phyloP scores from a whole-genome alignment of 495 filamentous ascomycete genomes.

The Neurospora sp. region DNA sequence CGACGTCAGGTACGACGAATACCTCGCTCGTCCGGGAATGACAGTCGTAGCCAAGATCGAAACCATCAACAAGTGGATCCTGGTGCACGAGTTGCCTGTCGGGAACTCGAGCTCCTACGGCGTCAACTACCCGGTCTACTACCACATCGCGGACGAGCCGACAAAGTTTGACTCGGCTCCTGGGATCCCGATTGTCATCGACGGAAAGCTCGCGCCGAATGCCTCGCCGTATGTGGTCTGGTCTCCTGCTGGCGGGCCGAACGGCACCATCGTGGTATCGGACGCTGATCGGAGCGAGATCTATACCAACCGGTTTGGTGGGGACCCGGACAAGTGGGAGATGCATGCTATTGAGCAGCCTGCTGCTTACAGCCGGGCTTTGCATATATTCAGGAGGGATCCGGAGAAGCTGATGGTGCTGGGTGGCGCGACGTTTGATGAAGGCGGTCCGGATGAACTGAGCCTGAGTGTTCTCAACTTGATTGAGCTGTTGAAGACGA shows the following conservation, averaged over 20 bases:
- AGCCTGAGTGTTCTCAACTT: neutral
- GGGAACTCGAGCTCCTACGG: slow-evolving; percentile 21
- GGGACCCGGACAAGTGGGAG: slow-evolving; percentile 44
- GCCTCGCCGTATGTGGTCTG: slow-evolving; percentile 47
- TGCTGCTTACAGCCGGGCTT: slow-evolving; percentile 37
- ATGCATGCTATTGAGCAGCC: slow-evolving; percentile 35
- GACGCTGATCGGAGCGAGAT: slow-evolving; percentile 36
- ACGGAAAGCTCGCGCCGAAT: slow-evolving; percentile 40
- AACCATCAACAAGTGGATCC: slow-evolving; percentile 19
- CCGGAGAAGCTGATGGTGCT: slow-evolving; percentile 27
- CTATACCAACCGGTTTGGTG: slow-evolving; percentile 50
- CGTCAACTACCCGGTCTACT: slow-evolving; percentile 42
- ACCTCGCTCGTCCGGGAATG: slow-evolving; percentile 61
- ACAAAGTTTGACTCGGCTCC: slow-evolving; percentile 37
- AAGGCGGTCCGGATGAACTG: neutral
- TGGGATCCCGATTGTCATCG: slow-evolving; percentile 33
- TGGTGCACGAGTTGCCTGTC: slow-evolving; percentile 17
- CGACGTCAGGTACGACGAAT: slow-evolving; percentile 49
- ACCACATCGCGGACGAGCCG: slow-evolving; percentile 37
- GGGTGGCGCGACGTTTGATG: slow-evolving; percentile 11
- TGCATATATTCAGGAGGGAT: slow-evolving; percentile 34
- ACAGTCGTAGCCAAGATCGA: slow-evolving; percentile 36
- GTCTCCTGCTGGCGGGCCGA: slow-evolving; percentile 41
- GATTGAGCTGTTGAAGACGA: neutral
- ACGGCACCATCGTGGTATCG: slow-evolving; percentile 52